phyloP scores from a whole-genome alignment of 164 flowering plant genomes.

The Macadamia integrifolia region DNA sequence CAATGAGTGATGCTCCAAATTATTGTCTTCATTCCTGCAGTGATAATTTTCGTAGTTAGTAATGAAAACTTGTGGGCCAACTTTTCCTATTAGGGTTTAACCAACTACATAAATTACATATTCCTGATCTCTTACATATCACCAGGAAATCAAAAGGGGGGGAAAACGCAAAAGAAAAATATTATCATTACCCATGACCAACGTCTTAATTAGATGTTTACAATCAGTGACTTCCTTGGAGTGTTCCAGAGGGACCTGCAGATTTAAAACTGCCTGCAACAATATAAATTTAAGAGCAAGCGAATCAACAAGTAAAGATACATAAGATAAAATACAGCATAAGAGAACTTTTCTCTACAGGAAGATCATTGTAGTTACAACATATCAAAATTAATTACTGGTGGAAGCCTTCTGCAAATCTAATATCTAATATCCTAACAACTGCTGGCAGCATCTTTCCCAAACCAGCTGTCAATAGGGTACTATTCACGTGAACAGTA shows the following conservation, averaged over 20 bases:
- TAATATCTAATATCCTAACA: too few relatives aligned
- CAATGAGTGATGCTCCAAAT: conserved; percentile 98
- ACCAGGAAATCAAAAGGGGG: not conserved
- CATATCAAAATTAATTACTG: too few relatives aligned
- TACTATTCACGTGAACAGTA: too few relatives aligned
- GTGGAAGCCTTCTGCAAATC: too few relatives aligned
- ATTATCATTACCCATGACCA: conserved; percentile 76
- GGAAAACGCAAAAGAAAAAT: not conserved
- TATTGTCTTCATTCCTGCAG: conserved; percentile 96
- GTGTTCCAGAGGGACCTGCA: conserved; percentile 86
- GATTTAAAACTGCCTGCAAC: conserved; percentile 88
- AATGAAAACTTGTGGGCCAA: not conserved
- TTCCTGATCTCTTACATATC: not conserved
- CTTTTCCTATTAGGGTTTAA: too few relatives aligned
- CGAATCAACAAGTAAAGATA: not conserved
- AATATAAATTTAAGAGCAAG: conserved; percentile 9
- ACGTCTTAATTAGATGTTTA: conserved; percentile 90
- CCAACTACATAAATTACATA: too few relatives aligned
- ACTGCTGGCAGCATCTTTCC: too few relatives aligned
- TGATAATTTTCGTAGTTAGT: not conserved
- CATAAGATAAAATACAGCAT: not conserved
- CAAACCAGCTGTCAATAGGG: too few relatives aligned
- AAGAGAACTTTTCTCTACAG: too few relatives aligned
- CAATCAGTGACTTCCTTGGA: conserved; percentile 95
- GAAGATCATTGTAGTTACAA: too few relatives aligned